Percentiles rank a stretch among this genome's conserved stretches.
These are phyloP conservation scores for Mycena belliarum DNA, from an alignment of 768 basidiomycete genomes.

Conservation along the genomic window DNA sequence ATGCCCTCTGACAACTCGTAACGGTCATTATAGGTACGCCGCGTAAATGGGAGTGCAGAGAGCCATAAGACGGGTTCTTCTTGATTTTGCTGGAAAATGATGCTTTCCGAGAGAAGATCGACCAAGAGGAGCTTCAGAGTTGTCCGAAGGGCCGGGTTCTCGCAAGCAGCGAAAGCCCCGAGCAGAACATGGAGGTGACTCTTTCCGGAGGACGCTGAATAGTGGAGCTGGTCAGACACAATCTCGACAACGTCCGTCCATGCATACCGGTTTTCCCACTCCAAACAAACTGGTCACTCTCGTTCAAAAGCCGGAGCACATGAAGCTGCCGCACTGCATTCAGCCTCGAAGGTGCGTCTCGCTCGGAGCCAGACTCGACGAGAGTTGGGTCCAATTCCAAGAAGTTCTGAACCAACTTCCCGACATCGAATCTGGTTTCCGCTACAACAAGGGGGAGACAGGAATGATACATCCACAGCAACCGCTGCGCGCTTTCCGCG, in stretches of 20 bases:
- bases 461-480: constrained; percentile 85
- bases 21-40: constrained; percentile 16
- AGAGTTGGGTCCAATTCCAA: constrained; percentile 11
- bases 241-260: not conserved
- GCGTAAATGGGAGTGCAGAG: constrained; percentile 53
- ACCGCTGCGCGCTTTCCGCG: constrained; percentile 75
- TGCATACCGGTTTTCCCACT: constrained; percentile 68
- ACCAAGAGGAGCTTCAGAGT: constrained; percentile 55
- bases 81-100: constrained; percentile 78
- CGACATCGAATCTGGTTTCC: constrained; percentile 84
- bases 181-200: constrained; percentile 77
- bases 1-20: constrained; percentile 53
- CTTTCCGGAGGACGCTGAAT: constrained; percentile 47
- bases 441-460: constrained; percentile 72
- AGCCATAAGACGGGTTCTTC: constrained; percentile 80
- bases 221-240: not conserved
- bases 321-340: constrained; percentile 72
- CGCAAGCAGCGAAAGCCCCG: constrained; percentile 54
- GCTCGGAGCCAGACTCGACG: constrained; percentile 20
- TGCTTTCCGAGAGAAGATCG: constrained; percentile 66
- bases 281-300: constrained; percentile 82
- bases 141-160: constrained; percentile 49
- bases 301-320: constrained; percentile 68
- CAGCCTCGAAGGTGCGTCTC: constrained; percentile 32
- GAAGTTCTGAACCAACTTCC: constrained; percentile 67